Evolutionary conservation across 2,329 filamentous ascomycete species (phyloP).

Genomic region (Fonsecaea multimorphosa): DNA sequence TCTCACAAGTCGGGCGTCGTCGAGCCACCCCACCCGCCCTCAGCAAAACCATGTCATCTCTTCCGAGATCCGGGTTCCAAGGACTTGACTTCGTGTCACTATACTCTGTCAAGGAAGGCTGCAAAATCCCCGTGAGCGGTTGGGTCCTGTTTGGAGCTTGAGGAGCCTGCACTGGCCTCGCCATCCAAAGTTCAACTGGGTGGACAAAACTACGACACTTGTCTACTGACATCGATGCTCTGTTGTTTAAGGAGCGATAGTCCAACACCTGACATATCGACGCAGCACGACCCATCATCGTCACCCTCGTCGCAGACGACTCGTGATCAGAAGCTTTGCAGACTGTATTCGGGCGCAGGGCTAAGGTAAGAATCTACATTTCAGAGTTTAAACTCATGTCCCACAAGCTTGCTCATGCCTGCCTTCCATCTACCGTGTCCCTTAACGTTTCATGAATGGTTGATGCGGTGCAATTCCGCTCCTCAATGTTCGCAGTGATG

Average conservation of each 20-base stretch:
- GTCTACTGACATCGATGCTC: not conserved
- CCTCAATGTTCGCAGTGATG: not conserved
- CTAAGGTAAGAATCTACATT: not conserved
- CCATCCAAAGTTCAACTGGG: not conserved
- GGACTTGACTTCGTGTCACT: constrained; percentile 4
- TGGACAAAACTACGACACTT: not conserved
- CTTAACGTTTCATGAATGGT: not conserved
- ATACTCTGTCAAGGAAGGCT: not conserved
- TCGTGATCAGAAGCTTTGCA: not conserved
- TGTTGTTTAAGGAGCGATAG: not conserved
- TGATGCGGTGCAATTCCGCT: not conserved
- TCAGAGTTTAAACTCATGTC: not conserved
- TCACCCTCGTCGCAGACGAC: not conserved
- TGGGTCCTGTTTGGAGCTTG: not conserved
- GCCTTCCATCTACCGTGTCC: not conserved
- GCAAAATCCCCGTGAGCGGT: not conserved
- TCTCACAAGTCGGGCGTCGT: constrained; percentile 18
- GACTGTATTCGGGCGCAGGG: not conserved
- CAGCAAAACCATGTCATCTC: not conserved
- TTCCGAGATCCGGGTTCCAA: constrained; percentile 11
- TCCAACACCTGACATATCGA: not conserved
- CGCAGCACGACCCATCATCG: not conserved
- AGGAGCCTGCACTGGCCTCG: not conserved
- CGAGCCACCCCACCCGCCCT: constrained; percentile 11
- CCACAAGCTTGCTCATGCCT: not conserved